Conservation (phyloP, 345 rosid genomes). For the Boechera divaricarpa region DNA sequence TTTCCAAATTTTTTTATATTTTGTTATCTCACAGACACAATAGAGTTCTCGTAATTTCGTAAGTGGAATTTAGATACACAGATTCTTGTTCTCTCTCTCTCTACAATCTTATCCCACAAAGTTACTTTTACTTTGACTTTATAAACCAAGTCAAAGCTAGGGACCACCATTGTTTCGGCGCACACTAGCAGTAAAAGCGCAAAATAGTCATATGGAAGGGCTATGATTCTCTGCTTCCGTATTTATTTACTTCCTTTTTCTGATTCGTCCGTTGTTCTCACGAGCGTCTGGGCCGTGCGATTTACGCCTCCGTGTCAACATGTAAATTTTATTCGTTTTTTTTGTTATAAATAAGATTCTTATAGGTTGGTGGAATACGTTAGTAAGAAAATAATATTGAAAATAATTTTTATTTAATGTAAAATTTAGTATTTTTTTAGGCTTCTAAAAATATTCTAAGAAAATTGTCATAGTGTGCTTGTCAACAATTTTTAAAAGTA, state of each 20-base stretch:
- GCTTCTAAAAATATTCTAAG: neutral
- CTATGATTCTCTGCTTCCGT: slow-evolving; percentile 24
- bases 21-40: slow-evolving; percentile 20
- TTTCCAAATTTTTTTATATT: neutral
- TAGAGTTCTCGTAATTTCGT: slow-evolving; percentile 31
- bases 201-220: slow-evolving; percentile 29
- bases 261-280: slow-evolving; percentile 10
- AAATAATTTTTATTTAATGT: no score
- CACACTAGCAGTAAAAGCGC: slow-evolving; percentile 23
- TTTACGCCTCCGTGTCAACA: slow-evolving; percentile 5
- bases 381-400: neutral
- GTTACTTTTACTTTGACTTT: slow-evolving; percentile 68
- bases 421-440: neutral
- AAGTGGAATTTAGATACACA: slow-evolving; percentile 39
- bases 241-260: neutral
- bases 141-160: slow-evolving; percentile 59
- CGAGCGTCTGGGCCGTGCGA: slow-evolving; percentile 29
- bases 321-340: neutral
- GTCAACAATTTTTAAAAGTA: neutral
- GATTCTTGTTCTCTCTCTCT: slow-evolving; percentile 6
- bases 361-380: neutral
- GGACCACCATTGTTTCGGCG: slow-evolving; percentile 33
- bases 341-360: neutral
- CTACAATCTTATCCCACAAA: slow-evolving; percentile 36
- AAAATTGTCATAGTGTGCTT: neutral